Evolutionary conservation across 208 protist species (phyloP), one percentile per base, ranked within the genome.

Genomic region (Trypanosoma boissoni): DNA sequence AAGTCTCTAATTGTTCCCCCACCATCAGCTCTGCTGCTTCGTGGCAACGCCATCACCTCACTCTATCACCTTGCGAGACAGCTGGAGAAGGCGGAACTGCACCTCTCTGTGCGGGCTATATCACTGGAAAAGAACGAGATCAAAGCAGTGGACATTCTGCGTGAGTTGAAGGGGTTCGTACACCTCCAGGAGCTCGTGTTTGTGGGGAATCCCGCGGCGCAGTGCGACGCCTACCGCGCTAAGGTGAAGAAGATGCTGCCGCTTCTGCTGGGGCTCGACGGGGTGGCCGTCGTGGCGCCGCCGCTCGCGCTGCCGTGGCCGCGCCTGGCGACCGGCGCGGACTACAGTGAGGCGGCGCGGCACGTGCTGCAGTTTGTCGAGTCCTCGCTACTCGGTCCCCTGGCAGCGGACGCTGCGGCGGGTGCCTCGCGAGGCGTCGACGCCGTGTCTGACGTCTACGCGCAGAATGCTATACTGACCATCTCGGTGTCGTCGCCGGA

Each of bases 301-400:
- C 83, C 85, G 27, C 72, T 95, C 18, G 45, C 46, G 7, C 45
- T 95, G 49, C 85, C 83, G 61, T 95, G 88, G 86, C 88, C 88
- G 37, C 59, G 49, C 9, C 85, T 91, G 70, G 29, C 53, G 2
- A 43, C 48, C n/a, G 31, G 24, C 12, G 31, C 57, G 2, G 53
- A 56, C 16, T 67, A 57, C 27, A 62, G 45, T 7, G 45, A 53
- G 31, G 54, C 66, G 10, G 76, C 88, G 56, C 57, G 57, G 10
- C 66, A 80, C 41, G 45, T 92, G 32, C 69, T 91, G 28, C 72
- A 87, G 26, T 94, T 94, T 66, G 63, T 94, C 12, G 73, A 88
- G 55, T 67, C 56, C 20, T 28, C 73, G 4, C 42, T 94, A 28
- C 55, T 94, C 23, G 65, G 52, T 36, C 68, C 66, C 10, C 46